phyloP scores from a whole-genome alignment of 2,329 filamentous ascomycete genomes.

The Claviceps africana region DNA sequence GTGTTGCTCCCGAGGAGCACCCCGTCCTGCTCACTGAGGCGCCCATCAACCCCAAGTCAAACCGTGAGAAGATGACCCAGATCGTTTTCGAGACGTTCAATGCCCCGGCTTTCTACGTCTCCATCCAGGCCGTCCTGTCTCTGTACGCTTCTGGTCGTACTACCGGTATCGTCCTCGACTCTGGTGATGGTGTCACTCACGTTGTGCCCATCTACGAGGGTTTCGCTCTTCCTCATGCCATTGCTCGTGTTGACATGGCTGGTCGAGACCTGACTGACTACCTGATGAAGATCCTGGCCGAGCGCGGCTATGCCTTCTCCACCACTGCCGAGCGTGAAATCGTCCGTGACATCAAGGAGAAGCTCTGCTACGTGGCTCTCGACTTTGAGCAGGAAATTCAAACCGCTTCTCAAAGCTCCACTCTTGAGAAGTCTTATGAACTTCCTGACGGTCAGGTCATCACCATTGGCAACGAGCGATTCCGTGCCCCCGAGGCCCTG shows the following conservation, averaged over 20 bases:
- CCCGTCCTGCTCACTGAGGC: slow-evolving; percentile 97
- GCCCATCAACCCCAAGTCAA: slow-evolving; percentile 99
- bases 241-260: slow-evolving; percentile 99
- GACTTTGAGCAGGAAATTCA: slow-evolving; percentile 99
- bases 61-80: slow-evolving; percentile 99
- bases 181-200: slow-evolving; percentile 99
- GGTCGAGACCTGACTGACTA: slow-evolving; percentile 99
- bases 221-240: slow-evolving; percentile 99
- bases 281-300: slow-evolving; percentile 99
- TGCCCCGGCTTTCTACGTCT: slow-evolving; percentile 99
- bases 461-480: slow-evolving; percentile 99
- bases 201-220: slow-evolving; percentile 99
- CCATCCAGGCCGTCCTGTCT: slow-evolving; percentile 97
- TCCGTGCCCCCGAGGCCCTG: slow-evolving; percentile 98
- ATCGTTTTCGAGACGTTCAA: slow-evolving; percentile 99
- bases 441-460: slow-evolving; percentile 99
- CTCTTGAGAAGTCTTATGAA: slow-evolving; percentile 99
- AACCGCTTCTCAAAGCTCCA: slow-evolving; percentile 97
- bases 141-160: slow-evolving; percentile 99
- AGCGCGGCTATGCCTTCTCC: slow-evolving; percentile 99
- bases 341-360: slow-evolving; percentile 99
- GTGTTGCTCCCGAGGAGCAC: slow-evolving; percentile 99
- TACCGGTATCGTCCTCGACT: slow-evolving; percentile 99
- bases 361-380: slow-evolving; percentile 99
- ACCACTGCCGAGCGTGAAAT: slow-evolving; percentile 99